Base-by-base conservation (phyloP, 2,329 filamentous ascomycete species). In the Whalleya microplaca region DNA sequence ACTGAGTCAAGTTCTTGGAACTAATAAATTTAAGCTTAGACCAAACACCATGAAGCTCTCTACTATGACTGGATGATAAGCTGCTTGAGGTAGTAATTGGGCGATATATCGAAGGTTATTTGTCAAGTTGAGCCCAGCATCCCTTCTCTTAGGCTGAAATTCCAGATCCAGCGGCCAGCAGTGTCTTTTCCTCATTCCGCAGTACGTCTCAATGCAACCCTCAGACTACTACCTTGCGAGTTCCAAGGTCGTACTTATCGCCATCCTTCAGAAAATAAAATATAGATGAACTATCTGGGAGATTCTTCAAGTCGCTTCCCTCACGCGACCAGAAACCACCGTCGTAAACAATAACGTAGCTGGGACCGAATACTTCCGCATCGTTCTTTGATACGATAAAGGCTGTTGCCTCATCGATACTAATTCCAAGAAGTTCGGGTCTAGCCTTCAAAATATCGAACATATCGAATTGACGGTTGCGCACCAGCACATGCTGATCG, bases 401-500 rank as follows among this genome's bases (percentile, higher is more conserved):
- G 8, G 70, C 70, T 23, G 70, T 72, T 44, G 71, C 70, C 65
- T 72, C 69, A 47, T 72, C 70, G 37, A 70, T 66, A 0, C 66
- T 65, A 37, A 72, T 63, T 4, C 69, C 69, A 8, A 72, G 57
- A 9, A 71, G 58, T 58, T 71, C 68, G 0, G 70, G 69, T 32
- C 64, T 52, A 8, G 65, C 65, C 51, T 65, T 66, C 14, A 72
- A 63, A 45, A 71, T 68, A n/a, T 72, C 67, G 40, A 71, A 71
- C 68, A 72, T 67, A 53, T 72, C 70, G 58, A 71, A 72, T 41
- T 66, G 62, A 10, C 70, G 66, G 40, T 64, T 65, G 23, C 70
- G 63, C 40, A 67, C 70, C 4, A 72, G 65, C 14, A 71, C 66
- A 49, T 72, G 70, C 54, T 72, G 70, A 49, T 72, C 69, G 49